A percentile compares a stretch with the other conserved stretches of the same genome.
Evolutionary conservation across 176 grass and related monocot species (phyloP).

Genomic region (Oryza longistaminata): DNA sequence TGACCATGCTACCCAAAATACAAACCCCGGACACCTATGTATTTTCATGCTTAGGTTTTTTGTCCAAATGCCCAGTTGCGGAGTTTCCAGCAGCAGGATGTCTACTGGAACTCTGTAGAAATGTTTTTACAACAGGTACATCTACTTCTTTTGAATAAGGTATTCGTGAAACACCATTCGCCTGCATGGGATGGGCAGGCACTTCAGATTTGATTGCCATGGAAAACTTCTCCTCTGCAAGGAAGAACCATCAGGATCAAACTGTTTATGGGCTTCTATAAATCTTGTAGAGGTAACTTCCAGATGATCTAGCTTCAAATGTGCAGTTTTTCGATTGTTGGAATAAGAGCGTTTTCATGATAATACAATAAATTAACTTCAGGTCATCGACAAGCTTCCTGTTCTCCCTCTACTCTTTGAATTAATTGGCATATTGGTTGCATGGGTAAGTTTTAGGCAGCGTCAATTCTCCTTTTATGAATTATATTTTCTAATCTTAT

Average conservation of each 20-base stretch:
- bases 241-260: conserved; percentile 39
- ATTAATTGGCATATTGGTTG: conserved; percentile 74
- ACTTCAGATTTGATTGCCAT: conserved; percentile 58
- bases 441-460: conserved; percentile 60
- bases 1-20: conserved; percentile 45
- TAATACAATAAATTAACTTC: conserved; percentile 8
- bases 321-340: neutral
- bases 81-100: conserved; percentile 46
- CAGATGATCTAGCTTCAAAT: neutral
- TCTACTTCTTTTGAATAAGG: conserved; percentile 44
- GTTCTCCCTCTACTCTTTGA: conserved; percentile 63
- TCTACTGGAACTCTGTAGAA: conserved; percentile 57
- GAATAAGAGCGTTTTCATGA: neutral
- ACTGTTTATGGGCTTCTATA: conserved; percentile 61
- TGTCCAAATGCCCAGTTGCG: conserved; percentile 51
- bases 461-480: neutral
- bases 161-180: conserved; percentile 57
- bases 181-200: conserved; percentile 47
- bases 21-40: conserved; percentile 40
- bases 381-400: conserved; percentile 89
- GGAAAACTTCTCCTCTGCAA: conserved; percentile 63
- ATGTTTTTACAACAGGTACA: conserved; percentile 52
- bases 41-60: conserved; percentile 57
- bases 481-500: neutral
- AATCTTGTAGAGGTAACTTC: conserved; percentile 62